Evolutionary conservation across 1,284 basidiomycete species (phyloP), one percentile per base, ranked within the genome.

Genomic region (Leccinum pachyderme): DNA sequence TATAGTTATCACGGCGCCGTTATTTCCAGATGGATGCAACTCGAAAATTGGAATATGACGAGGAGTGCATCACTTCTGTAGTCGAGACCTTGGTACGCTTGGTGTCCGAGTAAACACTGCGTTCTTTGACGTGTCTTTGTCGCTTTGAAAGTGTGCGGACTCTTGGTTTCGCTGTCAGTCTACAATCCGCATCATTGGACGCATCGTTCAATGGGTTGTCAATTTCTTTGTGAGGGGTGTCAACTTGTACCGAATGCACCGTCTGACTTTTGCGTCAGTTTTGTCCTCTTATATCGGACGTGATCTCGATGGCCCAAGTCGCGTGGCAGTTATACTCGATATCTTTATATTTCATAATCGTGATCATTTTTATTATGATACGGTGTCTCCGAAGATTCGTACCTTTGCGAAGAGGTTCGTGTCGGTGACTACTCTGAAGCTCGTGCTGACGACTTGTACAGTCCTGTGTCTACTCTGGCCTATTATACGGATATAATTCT

Each of bases 191-290:
- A 15, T 54, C 7, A 51, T 51, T 37, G 47, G n/a, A 39, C 51
- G 53, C 0, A 54, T 57, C 25, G 1, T 69, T 4, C 11, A 49
- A 35, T 66, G 59, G 57, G 63, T 57, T 3, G 2, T 66, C 46
- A 58, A 43, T 43, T 66, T 66, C 49, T 66, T 66, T 41, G 64
- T 66, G 39, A 52, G 64, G 22, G 5, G 4, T 25, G 18, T 44
- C 1, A 37, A 22, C 13, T 22, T 46, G 2, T 5, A 7, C 2
- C 5, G 35, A 37, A 41, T 3, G 3, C 6, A 0, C 7, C 13
- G 3, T 48, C 54, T 66, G 45, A 69, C 8, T 8, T 3, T 0
- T 3, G 35, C 2, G 2, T 18, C n/a, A 66, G 67, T 70, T 66
- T 53, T 49, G 39, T 18, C 64, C 64, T 1, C 45, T 66, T 7